phyloP scores from a whole-genome alignment of 2,329 filamentous ascomycete species.

The Herpotrichia juniperi region DNA sequence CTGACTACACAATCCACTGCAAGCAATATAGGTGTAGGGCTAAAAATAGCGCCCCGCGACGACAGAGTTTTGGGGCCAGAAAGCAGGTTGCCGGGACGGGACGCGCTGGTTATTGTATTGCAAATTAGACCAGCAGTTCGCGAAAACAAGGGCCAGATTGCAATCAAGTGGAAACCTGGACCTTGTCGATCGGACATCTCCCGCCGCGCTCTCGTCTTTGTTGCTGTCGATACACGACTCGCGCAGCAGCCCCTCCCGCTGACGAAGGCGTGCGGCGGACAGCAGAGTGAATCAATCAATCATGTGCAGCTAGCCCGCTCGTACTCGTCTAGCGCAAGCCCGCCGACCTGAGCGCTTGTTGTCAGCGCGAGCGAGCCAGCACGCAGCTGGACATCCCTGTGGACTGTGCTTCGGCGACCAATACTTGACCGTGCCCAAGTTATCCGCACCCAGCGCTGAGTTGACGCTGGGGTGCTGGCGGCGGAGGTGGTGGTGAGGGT shows the following conservation, averaged over 20 bases:
- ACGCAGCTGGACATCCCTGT: too few relatives aligned
- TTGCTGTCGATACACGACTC: background rate
- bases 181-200: background rate
- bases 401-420: too few relatives aligned
- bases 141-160: background rate
- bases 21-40: constrained; percentile 36
- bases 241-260: constrained; percentile 27
- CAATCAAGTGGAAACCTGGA: constrained; percentile 26
- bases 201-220: background rate
- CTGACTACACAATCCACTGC: constrained; percentile 37
- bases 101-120: constrained; percentile 19
- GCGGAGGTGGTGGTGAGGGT: background rate
- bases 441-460: constrained; percentile 5
- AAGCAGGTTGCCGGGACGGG: constrained; percentile 26
- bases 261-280: constrained; percentile 2
- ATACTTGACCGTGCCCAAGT: constrained; percentile 21
- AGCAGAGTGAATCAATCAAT: constrained; percentile 22
- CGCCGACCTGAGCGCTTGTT: constrained; percentile 22
- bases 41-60: constrained; percentile 38
- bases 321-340: constrained; percentile 35
- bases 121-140: constrained; percentile 14
- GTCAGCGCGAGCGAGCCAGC: constrained; percentile 18
- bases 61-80: constrained; percentile 26
- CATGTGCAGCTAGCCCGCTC: constrained; percentile 39
- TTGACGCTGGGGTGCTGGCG: background rate